Base-by-base conservation (phyloP, 2,329 filamentous ascomycete genomes). In the Penicillium sp. region DNA sequence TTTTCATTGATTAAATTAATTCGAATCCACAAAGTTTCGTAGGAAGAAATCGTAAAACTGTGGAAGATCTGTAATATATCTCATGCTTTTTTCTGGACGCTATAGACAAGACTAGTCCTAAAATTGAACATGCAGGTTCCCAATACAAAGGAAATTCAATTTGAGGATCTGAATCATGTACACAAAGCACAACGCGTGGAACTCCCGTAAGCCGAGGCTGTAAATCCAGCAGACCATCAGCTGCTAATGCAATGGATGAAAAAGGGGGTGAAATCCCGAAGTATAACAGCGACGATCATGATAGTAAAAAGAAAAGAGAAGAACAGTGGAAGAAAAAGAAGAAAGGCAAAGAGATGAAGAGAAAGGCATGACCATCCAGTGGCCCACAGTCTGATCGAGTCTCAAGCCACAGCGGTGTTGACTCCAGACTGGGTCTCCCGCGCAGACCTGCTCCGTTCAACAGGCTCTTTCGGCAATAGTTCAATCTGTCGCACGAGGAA, bases 401-500 rank as follows among this genome's bases (percentile, higher is more conserved):
- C 54, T 53, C 29, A 74, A 33, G 65, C 71, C 49, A 70, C 67
- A 7, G 71, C 65, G 22, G 69, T 61, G 58, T 70, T 71, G 57
- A 63, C 54, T 47, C 67, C 65, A 13, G 70, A 64, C 31, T 67
- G 64, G 13, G 66, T 57, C 42, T 72, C 64, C 42, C 68, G 68
- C 24, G 63, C 55, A 27, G 69, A 60, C 24, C 70, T 67, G 46
- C 64, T 54, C 27, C 69, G 73, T 39, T 78, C 74, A 43, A 78
- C 67, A 26, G 76, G 76, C 54, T 77, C 75, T 49, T 71, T 71
- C 24, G 78, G 76, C 39, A 79, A 62, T 60, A 75, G 68, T 58
- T 85, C 82, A 69, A 99, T 98, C 76, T 97, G 93, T 76, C 96
- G 93, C 69, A 99, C 93, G 68, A 99, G 80, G 72, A 98, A 99